These are phyloP conservation scores for Chytriomyces hyalinus DNA, from an alignment of 192 early-diverging fungal genomes.

Conservation along the genomic window DNA sequence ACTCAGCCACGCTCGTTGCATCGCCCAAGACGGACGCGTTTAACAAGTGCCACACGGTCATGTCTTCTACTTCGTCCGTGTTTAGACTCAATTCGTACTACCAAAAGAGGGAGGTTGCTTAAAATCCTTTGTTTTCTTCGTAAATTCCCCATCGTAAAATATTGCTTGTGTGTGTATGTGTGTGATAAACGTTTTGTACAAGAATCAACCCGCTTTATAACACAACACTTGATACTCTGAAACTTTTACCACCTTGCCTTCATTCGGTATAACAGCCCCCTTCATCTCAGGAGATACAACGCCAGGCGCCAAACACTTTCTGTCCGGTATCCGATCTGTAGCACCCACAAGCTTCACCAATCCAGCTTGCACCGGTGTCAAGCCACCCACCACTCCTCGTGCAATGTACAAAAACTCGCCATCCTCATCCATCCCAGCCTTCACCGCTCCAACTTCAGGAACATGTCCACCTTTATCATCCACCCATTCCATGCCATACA, in stretches of 20 bases:
- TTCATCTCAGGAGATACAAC: not conserved
- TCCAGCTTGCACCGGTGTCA: not conserved
- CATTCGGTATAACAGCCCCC: not conserved
- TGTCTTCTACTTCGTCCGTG: too few species aligned
- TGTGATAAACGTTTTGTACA: too few species aligned
- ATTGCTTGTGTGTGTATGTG: too few species aligned
- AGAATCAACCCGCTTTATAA: not conserved
- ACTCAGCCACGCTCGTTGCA: too few species aligned
- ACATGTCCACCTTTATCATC: not conserved
- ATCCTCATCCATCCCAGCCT: conserved; percentile 26
- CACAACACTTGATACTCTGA: not conserved
- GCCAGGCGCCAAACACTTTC: not conserved
- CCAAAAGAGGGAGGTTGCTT: too few species aligned
- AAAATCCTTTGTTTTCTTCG: too few species aligned
- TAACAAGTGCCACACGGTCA: too few species aligned
- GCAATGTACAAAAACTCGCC: conserved; percentile 14
- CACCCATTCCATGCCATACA: conserved; percentile 15
- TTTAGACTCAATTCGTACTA: too few species aligned
- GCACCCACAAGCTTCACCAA: not conserved
- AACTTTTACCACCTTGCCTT: not conserved
- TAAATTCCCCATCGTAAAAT: too few species aligned
- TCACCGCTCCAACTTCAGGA: not conserved
- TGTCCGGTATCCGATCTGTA: too few species aligned
- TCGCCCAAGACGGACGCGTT: too few species aligned
- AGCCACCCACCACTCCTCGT: not conserved